phyloP scores from a whole-genome alignment of 1,284 basidiomycete species.

The Trichosporon inkin region DNA sequence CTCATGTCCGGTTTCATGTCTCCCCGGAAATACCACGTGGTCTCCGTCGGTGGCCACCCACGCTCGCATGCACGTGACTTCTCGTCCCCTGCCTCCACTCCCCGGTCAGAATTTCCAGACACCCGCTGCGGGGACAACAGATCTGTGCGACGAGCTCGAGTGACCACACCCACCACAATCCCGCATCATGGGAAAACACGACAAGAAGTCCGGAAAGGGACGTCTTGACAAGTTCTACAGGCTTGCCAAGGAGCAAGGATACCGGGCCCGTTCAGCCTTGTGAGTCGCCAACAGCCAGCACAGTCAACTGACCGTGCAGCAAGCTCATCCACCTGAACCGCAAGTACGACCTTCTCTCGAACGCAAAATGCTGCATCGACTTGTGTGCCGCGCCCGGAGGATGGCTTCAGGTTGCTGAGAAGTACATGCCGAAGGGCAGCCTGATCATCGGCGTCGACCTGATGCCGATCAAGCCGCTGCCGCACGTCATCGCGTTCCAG shows the following conservation, averaged over 20 bases:
- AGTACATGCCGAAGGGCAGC: constrained; percentile 94
- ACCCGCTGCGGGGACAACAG: background rate
- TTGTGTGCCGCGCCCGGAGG: constrained; percentile 98
- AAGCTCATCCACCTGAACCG: constrained; percentile 99
- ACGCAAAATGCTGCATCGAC: constrained; percentile 92
- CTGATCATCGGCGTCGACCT: constrained; percentile 97
- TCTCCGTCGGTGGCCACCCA: constrained; percentile 4
- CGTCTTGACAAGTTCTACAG: constrained; percentile 93
- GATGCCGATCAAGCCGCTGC: constrained; percentile 93
- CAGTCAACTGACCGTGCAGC: constrained; percentile 39
- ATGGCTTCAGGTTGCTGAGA: constrained; percentile 98
- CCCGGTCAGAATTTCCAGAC: background rate
- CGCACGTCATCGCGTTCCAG: constrained; percentile 85
- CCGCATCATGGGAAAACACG: constrained; percentile 50
- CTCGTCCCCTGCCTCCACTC: background rate
- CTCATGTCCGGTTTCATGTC: background rate
- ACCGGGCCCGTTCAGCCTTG: constrained; percentile 97
- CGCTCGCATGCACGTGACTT: background rate
- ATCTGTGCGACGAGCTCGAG: background rate
- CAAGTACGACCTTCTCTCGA: constrained; percentile 89
- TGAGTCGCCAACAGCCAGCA: constrained; percentile 31
- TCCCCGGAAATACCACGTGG: background rate
- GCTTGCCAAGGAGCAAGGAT: constrained; percentile 82
- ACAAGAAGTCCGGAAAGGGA: constrained; percentile 65
- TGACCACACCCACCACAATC: constrained; percentile 3